A percentile compares a stretch with the other conserved stretches of the same genome.
These are phyloP conservation scores for Jackrogersella multiformis DNA, from an alignment of 495 filamentous ascomycete species.

Conservation along the genomic window DNA sequence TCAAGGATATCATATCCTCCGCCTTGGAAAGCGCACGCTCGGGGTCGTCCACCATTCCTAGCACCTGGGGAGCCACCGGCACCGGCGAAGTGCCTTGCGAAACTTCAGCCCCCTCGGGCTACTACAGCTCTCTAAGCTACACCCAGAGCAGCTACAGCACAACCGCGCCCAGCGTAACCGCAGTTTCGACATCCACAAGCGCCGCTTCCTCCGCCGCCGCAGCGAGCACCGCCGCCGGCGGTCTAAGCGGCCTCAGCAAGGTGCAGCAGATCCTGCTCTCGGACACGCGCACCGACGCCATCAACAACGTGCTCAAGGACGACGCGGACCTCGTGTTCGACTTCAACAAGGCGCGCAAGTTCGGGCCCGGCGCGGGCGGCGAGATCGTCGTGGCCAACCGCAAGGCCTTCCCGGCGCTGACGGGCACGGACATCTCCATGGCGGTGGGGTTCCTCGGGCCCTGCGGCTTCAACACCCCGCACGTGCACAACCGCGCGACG, in stretches of 20 bases:
- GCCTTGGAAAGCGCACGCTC: neutral
- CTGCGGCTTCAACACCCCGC: constrained; percentile 60
- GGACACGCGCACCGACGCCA: constrained; percentile 42
- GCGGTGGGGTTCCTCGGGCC: constrained; percentile 54
- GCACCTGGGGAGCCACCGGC: neutral
- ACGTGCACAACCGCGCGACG: constrained; percentile 57
- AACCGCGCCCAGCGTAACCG: neutral
- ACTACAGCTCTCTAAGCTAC: constrained; percentile 21
- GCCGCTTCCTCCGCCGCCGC: neutral
- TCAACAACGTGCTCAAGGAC: constrained; percentile 44
- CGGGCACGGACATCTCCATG: constrained; percentile 49
- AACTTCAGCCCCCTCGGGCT: neutral
- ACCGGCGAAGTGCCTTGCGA: neutral
- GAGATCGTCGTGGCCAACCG: constrained; percentile 50
- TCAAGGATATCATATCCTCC: neutral
- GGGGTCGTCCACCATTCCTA: neutral
- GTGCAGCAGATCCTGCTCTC: constrained; percentile 39
- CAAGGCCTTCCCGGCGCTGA: constrained; percentile 54
- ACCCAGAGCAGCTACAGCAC: neutral
- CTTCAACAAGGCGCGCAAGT: constrained; percentile 46
- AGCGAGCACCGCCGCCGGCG: neutral
- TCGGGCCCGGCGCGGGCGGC: constrained; percentile 49
- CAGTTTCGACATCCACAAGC: neutral
- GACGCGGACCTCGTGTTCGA: constrained; percentile 51
- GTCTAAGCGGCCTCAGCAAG: constrained; percentile 32